Percentiles rank a stretch among this genome's conserved stretches.
Evolutionary conservation across 306 rosid genomes (phyloP).

Genomic region (Cyamopsis tetragonoloba): DNA sequence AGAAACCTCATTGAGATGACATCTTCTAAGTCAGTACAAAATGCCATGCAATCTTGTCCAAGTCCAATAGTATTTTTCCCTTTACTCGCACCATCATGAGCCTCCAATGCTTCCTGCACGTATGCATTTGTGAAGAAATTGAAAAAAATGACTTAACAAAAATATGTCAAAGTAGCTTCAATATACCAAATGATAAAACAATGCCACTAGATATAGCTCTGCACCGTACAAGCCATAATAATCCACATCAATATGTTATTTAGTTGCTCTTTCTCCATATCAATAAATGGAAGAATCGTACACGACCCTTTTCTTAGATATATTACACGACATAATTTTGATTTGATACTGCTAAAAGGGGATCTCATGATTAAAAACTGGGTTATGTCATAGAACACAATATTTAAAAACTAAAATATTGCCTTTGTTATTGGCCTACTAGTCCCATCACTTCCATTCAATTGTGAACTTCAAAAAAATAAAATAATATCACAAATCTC

Average conservation of each 20-base stretch:
- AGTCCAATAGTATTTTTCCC: constrained; percentile 91
- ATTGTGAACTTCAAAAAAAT: background rate
- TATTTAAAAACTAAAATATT: background rate
- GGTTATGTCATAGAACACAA: background rate
- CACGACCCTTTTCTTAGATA: too few species aligned
- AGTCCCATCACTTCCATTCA: background rate
- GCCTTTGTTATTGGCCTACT: background rate
- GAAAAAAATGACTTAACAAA: constrained; percentile 13
- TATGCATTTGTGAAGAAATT: background rate
- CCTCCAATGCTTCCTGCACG: constrained; percentile 76
- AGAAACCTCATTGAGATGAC: constrained; percentile 87
- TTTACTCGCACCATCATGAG: constrained; percentile 85
- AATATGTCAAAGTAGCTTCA: background rate
- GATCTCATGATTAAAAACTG: constrained; percentile 21
- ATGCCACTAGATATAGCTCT: background rate
- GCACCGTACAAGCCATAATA: background rate
- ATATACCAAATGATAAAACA: background rate
- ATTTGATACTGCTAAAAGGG: background rate
- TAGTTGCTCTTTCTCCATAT: background rate
- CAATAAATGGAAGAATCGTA: background rate
- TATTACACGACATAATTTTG: background rate
- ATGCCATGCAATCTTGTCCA: constrained; percentile 91
- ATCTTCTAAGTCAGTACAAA: constrained; percentile 85
- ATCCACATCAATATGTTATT: background rate
- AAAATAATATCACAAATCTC: background rate